Evolutionary conservation across 2,329 filamentous ascomycete genomes (phyloP), one percentile per base, ranked within the genome.

Genomic region (Beauveria varroae): DNA sequence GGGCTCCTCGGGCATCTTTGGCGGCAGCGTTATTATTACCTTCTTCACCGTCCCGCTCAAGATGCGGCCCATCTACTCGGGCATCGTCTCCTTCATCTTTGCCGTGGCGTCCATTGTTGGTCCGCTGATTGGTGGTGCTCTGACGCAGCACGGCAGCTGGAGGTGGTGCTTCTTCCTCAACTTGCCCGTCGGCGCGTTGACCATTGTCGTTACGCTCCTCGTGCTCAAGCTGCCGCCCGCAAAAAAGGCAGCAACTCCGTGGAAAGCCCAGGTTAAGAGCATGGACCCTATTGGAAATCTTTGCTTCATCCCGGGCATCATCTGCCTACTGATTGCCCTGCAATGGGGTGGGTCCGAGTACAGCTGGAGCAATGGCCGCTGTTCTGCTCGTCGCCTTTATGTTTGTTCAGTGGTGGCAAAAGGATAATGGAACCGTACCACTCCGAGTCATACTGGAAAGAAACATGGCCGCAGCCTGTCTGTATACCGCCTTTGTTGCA

Each of bases 301-400:
- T 1, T 57, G 67, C 7, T 65, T 70, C 46, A 60, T 70, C 34
- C 65, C 67, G 0, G 61, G 73, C 10, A 73, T 78, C 5, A 68
- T 79, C 49, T 80, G 77, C 62, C 72, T 80, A 5, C 65, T 81
- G 0, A 68, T 81, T 7, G 78, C 78, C 16, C 67, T 81, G 4
- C 77, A 80, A 57, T 81, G 77, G 76, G 75, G 75, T 49, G 75
- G 74, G 12, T 68, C 65, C 20, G 69, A 67, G 44, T 73, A 74
- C 51, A 14, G 69, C 67, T 80, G 77, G 79, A 72, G 68, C 34
- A 69, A 70, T 52, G 3, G 75, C 73, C 20, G 65, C 60, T 1
- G 64, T 78, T n/a, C 69, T 78, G 2, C 64, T 80, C 34, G 55
- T 76, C 54, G 66, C 65, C 7, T 81, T 81, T 66, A 61, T 76